Evolutionary conservation across 371 early-diverging fungal genomes (phyloP), one percentile per base, ranked within the genome.

Genomic region (Actinomortierella wolfii): DNA sequence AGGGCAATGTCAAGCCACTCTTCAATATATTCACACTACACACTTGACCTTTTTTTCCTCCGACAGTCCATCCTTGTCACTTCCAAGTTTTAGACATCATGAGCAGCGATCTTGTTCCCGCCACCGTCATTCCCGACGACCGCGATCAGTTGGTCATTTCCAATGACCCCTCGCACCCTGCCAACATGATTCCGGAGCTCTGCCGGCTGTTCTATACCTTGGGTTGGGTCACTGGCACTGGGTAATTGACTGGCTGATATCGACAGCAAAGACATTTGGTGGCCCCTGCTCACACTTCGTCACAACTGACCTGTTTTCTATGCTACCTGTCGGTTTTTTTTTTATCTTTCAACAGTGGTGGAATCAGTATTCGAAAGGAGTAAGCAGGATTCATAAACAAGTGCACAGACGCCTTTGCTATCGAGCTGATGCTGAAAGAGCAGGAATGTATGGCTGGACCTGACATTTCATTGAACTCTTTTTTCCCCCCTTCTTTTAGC

Each of bases 201-300:
- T 97, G 98, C 76, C 79, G 86, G 52, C 81, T 88, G 62, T 96
- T 97, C 79, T 98, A 96, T 78, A 79, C 70, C 21, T 82, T 92
- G 39, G 97, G 97, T 28, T 97, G 97, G 97, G 95, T 96, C 40
- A 97, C 96, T 6, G 97, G 97, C 43, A 97, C 97, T 1, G 97
- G 96, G 83, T 85, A 79, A 56, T 70, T 20, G 8, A 47, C 3
- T 17, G 7, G 11, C 6, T 26, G 64, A 5, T 2, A 17, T 14
- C 15, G 17, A 4, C 42, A 8, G 26, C n/a, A n/a, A n/a, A n/a
- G n/a, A n/a, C n/a, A n/a, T n/a, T n/a, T n/a, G n/a, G n/a, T n/a
- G n/a, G n/a, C n/a, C n/a, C n/a, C n/a, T n/a, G n/a, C n/a, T n/a
- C n/a, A n/a, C n/a, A n/a, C n/a, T n/a, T n/a, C n/a, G n/a, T n/a